These are phyloP conservation scores for Dryas alaskensis DNA, from an alignment of 306 rosid genomes.

Conservation along the genomic window DNA sequence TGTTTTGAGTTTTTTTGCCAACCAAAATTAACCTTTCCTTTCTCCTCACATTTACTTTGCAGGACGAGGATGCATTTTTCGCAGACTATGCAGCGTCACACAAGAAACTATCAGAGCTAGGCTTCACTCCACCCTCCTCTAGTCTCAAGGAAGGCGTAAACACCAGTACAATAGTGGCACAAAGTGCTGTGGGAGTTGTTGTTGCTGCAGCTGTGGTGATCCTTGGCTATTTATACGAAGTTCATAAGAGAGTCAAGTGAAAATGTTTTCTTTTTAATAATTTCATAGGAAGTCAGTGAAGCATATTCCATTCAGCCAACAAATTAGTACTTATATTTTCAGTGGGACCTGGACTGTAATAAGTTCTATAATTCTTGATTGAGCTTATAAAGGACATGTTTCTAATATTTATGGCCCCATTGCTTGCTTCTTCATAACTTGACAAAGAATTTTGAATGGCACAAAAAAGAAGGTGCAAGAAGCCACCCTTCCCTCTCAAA, in stretches of 20 bases:
- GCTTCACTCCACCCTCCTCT: constrained; percentile 39
- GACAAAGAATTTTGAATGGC: neutral
- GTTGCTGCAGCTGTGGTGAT: constrained; percentile 51
- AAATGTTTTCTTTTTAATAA: neutral
- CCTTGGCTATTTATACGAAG: constrained; percentile 49
- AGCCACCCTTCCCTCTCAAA: neutral
- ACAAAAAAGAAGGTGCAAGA: neutral
- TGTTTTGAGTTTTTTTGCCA: neutral
- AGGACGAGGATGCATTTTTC: constrained; percentile 78
- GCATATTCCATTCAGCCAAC: neutral
- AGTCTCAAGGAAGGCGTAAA: constrained; percentile 14
- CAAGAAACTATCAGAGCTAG: constrained; percentile 84
- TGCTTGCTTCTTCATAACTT: neutral
- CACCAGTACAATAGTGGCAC: constrained; percentile 29
- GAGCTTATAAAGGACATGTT: constrained; percentile 11
- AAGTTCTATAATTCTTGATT: constrained; percentile 8
- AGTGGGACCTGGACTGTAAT: neutral
- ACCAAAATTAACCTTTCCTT: neutral
- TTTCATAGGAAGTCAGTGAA: constrained; percentile 4
- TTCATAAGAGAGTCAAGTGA: constrained; percentile 32
- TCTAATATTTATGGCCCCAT: neutral
- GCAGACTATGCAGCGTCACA: constrained; percentile 72
- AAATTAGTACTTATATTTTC: neutral
- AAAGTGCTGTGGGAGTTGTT: constrained; percentile 41
- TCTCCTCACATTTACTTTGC: neutral